These are phyloP conservation scores for Fusarium sp. DNA, from an alignment of 2,329 filamentous ascomycete species.

Conservation along the genomic window DNA sequence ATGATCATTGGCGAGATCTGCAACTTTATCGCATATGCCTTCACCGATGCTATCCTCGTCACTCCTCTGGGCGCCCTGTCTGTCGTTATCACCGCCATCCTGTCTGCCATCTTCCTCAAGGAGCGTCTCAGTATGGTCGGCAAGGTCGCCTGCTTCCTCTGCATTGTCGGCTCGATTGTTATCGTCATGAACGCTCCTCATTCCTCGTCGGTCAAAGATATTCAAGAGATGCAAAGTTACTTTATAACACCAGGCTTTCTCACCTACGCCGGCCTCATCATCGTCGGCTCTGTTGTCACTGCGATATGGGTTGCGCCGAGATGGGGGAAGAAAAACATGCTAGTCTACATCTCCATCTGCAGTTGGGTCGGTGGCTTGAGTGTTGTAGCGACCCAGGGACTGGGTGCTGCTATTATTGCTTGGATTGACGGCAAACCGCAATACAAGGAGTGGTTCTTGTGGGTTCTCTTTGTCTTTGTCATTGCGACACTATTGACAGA, in stretches of 20 bases:
- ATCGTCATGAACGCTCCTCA: conserved; percentile 94
- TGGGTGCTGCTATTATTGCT: conserved; percentile 90
- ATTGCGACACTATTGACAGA: conserved; percentile 88
- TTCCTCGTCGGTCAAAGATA: conserved; percentile 83
- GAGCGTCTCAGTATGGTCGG: conserved; percentile 95
- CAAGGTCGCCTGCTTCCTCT: conserved; percentile 94
- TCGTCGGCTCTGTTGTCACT: conserved; percentile 75
- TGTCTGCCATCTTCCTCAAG: conserved; percentile 95
- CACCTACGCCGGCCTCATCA: conserved; percentile 81
- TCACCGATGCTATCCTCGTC: conserved; percentile 94
- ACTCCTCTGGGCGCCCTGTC: conserved; percentile 90
- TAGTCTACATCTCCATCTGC: conserved; percentile 96
- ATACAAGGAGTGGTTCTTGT: conserved; percentile 98
- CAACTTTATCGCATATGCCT: conserved; percentile 97
- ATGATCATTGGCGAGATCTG: conserved; percentile 98
- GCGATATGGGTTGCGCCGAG: conserved; percentile 84
- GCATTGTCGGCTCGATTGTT: conserved; percentile 90
- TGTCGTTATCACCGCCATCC: conserved; percentile 89
- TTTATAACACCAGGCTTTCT: conserved; percentile 89
- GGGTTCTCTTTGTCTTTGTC: conserved; percentile 90
- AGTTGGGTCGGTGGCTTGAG: conserved; percentile 93
- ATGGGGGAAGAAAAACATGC: conserved; percentile 96
- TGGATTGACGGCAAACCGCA: conserved; percentile 83
- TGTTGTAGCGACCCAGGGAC: conserved; percentile 92
- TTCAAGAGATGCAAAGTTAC: conserved; percentile 91